phyloP scores from a whole-genome alignment of 2,329 filamentous ascomycete genomes.

The Diaporthe sp. region DNA sequence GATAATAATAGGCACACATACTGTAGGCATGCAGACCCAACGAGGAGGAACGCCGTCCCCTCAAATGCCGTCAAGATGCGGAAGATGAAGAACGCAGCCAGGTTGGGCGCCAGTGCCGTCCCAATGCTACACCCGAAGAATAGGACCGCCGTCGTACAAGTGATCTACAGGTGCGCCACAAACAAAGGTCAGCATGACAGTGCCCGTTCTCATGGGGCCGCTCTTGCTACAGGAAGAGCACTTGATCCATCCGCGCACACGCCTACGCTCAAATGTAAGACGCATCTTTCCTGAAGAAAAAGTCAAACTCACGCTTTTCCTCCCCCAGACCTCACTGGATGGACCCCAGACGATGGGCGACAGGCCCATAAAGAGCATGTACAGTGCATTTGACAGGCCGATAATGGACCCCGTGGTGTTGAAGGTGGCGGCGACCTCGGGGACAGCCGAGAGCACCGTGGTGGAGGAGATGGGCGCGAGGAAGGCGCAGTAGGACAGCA shows the following conservation, averaged over 20 bases:
- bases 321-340: conserved; percentile 70
- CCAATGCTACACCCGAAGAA: conserved; percentile 76
- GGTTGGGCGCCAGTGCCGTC: conserved; percentile 76
- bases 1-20: conserved; percentile 39
- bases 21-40: conserved; percentile 75
- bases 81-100: conserved; percentile 77
- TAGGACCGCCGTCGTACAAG: conserved; percentile 66
- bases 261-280: background rate
- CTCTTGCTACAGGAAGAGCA: background rate
- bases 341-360: conserved; percentile 77
- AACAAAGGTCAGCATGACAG: conserved; percentile 9
- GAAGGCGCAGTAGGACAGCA: conserved; percentile 82
- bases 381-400: conserved; percentile 78
- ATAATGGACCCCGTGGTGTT: conserved; percentile 73
- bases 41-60: conserved; percentile 77
- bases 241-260: background rate
- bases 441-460: conserved; percentile 74
- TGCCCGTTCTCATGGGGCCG: no score
- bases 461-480: conserved; percentile 79
- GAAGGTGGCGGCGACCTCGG: conserved; percentile 74
- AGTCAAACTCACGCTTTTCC: conserved; percentile 58
- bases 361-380: conserved; percentile 79
- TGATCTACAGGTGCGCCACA: conserved; percentile 57
- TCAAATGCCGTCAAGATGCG: conserved; percentile 79
- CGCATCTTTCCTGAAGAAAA: background rate